phyloP scores from a whole-genome alignment of 1,284 basidiomycete species.

The Ustilago bromivora region DNA sequence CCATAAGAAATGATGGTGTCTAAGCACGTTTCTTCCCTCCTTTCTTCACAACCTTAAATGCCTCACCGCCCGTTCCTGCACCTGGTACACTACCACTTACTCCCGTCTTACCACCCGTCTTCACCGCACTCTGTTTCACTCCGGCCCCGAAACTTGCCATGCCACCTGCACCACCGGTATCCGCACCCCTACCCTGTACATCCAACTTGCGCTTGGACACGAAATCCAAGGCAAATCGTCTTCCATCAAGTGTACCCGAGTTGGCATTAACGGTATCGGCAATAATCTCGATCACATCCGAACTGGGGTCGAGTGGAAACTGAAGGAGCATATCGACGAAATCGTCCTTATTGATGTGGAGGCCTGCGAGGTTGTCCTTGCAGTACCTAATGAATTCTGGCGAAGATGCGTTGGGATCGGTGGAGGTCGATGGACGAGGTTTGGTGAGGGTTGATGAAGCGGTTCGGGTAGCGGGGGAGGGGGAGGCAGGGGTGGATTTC shows the following conservation, averaged over 20 bases:
- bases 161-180: not conserved
- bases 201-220: slow-evolving; percentile 80
- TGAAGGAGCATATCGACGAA: slow-evolving; percentile 70
- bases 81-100: not conserved
- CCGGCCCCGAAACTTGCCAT: slow-evolving; percentile 24
- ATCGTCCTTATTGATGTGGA: slow-evolving; percentile 73
- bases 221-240: slow-evolving; percentile 92
- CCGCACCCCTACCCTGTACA: slow-evolving; percentile 45
- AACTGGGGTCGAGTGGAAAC: slow-evolving; percentile 68
- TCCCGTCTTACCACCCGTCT: not conserved
- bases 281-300: slow-evolving; percentile 69
- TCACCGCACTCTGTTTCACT: not conserved
- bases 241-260: slow-evolving; percentile 91
- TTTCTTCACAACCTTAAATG: slow-evolving; percentile 63
- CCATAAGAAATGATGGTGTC: not conserved
- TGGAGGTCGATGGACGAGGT: not conserved
- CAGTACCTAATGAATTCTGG: slow-evolving; percentile 92
- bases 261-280: slow-evolving; percentile 80
- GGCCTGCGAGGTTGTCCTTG: slow-evolving; percentile 85
- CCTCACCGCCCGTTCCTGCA: slow-evolving; percentile 1
- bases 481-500: slow-evolving; percentile 35
- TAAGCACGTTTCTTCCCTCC: slow-evolving; percentile 47
- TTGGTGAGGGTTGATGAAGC: not conserved
- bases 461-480: slow-evolving; percentile 47
- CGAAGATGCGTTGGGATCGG: slow-evolving; percentile 79